These are phyloP conservation scores for Neoscytalidium dimidiatum DNA, from an alignment of 2,329 filamentous ascomycete genomes.

Conservation along the genomic window DNA sequence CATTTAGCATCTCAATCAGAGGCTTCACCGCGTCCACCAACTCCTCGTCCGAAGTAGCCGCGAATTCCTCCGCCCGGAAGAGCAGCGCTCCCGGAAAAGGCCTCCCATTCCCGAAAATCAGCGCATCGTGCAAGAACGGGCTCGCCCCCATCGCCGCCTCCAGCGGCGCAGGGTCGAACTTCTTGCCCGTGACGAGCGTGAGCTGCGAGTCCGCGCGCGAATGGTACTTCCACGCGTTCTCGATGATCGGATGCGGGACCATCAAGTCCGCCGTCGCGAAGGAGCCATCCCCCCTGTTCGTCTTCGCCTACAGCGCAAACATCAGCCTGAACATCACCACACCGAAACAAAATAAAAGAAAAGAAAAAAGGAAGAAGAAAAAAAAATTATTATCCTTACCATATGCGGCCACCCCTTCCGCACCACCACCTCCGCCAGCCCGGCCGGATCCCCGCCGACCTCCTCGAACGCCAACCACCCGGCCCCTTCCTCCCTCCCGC, in stretches of 20 bases:
- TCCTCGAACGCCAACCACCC: constrained; percentile 49
- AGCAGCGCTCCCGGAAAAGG: constrained; percentile 60
- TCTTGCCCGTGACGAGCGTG: constrained; percentile 66
- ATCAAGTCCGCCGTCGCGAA: constrained; percentile 68
- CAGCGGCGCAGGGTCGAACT: constrained; percentile 65
- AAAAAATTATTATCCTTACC: too few relatives aligned
- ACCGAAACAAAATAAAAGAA: too few relatives aligned
- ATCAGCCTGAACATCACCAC: not conserved
- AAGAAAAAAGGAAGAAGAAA: too few relatives aligned
- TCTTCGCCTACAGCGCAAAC: constrained; percentile 44
- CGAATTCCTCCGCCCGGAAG: constrained; percentile 44
- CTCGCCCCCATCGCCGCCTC: constrained; percentile 57
- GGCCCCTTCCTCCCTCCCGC: constrained; percentile 40
- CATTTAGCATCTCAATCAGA: constrained; percentile 51
- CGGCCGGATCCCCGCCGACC: constrained; percentile 43
- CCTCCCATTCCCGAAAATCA: constrained; percentile 63
- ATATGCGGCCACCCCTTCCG: constrained; percentile 59
- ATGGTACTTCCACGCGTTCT: constrained; percentile 63
- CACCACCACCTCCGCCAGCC: constrained; percentile 58
- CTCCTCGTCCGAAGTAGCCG: constrained; percentile 34
- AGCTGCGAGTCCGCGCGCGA: constrained; percentile 64
- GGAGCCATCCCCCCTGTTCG: constrained; percentile 60
- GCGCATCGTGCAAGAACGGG: constrained; percentile 52
- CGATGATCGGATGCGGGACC: constrained; percentile 52
- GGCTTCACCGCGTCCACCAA: constrained; percentile 48